Percentiles rank a stretch among this genome's conserved stretches.
These are phyloP conservation scores for Salix exigua DNA, from an alignment of 345 rosid genomes.

Conservation along the genomic window DNA sequence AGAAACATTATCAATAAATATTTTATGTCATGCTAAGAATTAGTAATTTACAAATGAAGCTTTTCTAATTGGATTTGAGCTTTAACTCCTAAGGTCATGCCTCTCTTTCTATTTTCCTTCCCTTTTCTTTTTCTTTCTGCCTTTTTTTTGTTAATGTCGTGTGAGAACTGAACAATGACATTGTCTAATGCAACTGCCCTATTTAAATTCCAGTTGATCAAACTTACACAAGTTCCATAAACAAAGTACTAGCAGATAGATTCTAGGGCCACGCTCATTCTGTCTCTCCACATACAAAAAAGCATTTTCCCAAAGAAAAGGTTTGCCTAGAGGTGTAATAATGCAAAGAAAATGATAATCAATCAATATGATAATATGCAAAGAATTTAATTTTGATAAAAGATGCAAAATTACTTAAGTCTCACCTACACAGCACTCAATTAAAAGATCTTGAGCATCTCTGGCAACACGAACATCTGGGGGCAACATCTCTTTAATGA, in stretches of 20 bases:
- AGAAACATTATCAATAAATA: too few species aligned
- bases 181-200: background rate
- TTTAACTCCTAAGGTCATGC: background rate
- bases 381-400: background rate
- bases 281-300: background rate
- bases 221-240: background rate
- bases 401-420: background rate
- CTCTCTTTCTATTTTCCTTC: background rate
- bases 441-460: conserved; percentile 98
- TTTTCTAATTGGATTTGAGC: background rate
- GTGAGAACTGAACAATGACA: background rate
- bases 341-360: too few species aligned
- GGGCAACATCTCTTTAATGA: conserved; percentile 98
- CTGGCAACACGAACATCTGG: conserved; percentile 99
- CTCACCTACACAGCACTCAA: conserved; percentile 99
- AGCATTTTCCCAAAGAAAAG: background rate
- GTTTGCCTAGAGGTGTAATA: background rate
- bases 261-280: background rate
- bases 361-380: background rate
- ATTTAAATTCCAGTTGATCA: background rate
- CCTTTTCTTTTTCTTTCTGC: background rate
- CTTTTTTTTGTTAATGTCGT: background rate
- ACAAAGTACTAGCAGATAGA: background rate
- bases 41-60: background rate
- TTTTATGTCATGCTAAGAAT: background rate